Conservation (phyloP, 2,329 filamentous ascomycete species). For the Ophiostoma piceae region DNA sequence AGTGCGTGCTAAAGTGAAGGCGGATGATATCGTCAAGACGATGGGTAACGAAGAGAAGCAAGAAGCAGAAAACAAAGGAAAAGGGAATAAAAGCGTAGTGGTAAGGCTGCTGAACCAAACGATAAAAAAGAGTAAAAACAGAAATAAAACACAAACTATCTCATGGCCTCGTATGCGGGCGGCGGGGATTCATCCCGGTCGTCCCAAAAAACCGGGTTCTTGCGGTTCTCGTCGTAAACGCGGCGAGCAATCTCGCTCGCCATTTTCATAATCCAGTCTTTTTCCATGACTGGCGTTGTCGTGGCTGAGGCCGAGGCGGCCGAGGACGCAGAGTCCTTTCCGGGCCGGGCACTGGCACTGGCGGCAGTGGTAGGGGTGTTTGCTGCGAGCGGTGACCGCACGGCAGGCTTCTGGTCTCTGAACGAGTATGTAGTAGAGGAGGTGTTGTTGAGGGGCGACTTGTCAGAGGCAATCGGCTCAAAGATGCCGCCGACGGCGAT, state of each 20-base stretch:
- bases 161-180: conserved; percentile 51
- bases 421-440: conserved; percentile 1
- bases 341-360: conserved; percentile 1
- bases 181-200: conserved; percentile 55
- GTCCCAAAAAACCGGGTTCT: conserved; percentile 48
- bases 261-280: conserved; percentile 90
- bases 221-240: conserved; percentile 78
- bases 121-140: neutral
- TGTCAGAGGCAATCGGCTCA: conserved; percentile 18
- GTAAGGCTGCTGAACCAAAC: conserved; percentile 7
- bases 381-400: conserved; percentile 19
- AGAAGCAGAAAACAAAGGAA: conserved; percentile 19
- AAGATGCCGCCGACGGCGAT: conserved; percentile 21
- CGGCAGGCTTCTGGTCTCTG: neutral
- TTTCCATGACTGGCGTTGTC: conserved; percentile 57
- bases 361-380: conserved; percentile 11
- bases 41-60: conserved; percentile 5
- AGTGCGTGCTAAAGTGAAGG: neutral
- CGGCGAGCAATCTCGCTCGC: conserved; percentile 83
- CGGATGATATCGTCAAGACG: conserved; percentile 10
- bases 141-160: conserved; percentile 18
- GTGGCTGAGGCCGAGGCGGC: neutral
- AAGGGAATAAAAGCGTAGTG: conserved; percentile 1
- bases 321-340: neutral
- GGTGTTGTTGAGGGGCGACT: neutral